phyloP scores from a whole-genome alignment of 192 early-diverging fungal genomes.

The Coemansia sp. region DNA sequence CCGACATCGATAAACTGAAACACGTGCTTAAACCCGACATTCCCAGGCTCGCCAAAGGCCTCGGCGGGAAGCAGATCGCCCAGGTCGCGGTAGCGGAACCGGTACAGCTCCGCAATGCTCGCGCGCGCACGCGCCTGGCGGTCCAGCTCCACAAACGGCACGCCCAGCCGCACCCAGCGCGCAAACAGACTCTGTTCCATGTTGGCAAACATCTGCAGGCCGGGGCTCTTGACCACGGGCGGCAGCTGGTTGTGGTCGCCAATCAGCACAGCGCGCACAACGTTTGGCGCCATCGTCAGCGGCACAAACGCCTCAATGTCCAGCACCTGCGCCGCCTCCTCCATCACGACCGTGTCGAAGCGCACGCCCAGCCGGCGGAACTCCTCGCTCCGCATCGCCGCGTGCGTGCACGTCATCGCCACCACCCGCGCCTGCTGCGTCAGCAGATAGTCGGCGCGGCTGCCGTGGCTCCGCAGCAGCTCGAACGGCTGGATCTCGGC shows the following conservation, averaged over 20 bases:
- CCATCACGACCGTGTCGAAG: conserved; percentile 95
- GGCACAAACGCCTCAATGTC: conserved; percentile 97
- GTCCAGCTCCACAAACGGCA: conserved; percentile 89
- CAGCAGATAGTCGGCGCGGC: conserved; percentile 88
- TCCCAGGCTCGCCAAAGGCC: conserved; percentile 59
- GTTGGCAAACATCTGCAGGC: conserved; percentile 81
- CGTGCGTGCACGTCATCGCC: conserved; percentile 97
- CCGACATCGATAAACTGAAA: conserved; percentile 88
- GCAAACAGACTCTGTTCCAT: conserved; percentile 97
- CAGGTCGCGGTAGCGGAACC: conserved; percentile 76
- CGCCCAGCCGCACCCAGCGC: conserved; percentile 87
- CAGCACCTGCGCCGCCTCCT: conserved; percentile 93
- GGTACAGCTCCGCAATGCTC: conserved; percentile 78
- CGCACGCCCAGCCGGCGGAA: conserved; percentile 88
- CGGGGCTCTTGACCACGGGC: conserved; percentile 89
- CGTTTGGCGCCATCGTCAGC: conserved; percentile 61
- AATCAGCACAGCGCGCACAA: conserved; percentile 91
- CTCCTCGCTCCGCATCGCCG: conserved; percentile 86
- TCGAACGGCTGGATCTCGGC: conserved; percentile 95
- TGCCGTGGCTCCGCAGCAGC: conserved; percentile 71
- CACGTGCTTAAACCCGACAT: conserved; percentile 83
- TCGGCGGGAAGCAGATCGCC: conserved; percentile 62
- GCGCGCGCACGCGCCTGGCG: conserved; percentile 77
- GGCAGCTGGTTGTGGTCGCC: conserved; percentile 98
- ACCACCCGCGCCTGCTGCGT: conserved; percentile 95